phyloP scores from a whole-genome alignment of 495 filamentous ascomycete species.

The Umbilicaria muhlenbergii region DNA sequence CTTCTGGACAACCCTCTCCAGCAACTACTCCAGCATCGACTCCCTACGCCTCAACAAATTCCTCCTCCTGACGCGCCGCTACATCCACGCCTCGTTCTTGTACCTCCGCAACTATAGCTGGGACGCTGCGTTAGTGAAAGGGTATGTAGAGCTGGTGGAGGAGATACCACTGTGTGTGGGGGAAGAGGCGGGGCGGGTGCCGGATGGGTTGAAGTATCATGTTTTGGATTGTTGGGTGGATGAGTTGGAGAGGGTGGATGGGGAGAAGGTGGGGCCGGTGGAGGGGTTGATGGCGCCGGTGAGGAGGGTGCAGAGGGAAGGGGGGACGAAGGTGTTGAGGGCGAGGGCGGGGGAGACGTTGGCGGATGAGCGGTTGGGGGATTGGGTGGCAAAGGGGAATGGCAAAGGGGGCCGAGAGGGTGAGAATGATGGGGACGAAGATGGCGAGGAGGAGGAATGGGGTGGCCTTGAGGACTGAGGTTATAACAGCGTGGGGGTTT shows the following conservation, averaged over 20 bases:
- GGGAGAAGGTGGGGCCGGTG: constrained; percentile 26
- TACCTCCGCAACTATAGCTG: constrained; percentile 16
- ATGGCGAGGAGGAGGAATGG: constrained; percentile 41
- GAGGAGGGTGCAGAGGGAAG: constrained; percentile 36
- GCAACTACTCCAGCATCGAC: constrained; percentile 74
- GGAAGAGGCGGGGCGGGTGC: constrained; percentile 34
- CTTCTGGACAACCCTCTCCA: constrained; percentile 81
- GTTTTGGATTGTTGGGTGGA: constrained; percentile 84
- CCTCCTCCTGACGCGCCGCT: constrained; percentile 64
- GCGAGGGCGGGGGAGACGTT: constrained; percentile 54
- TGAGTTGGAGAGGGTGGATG: constrained; percentile 55
- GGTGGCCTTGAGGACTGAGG: constrained; percentile 51
- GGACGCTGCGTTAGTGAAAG: constrained; percentile 16
- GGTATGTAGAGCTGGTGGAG: constrained; percentile 18
- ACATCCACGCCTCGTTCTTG: constrained; percentile 43
- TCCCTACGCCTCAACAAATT: constrained; percentile 87
- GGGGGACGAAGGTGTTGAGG: constrained; percentile 56
- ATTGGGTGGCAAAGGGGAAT: constrained; percentile 32
- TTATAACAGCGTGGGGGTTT: background rate
- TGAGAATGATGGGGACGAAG: constrained; percentile 18
- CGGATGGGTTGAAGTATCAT: constrained; percentile 76
- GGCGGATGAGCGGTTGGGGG: constrained; percentile 54
- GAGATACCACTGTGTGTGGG: constrained; percentile 20
- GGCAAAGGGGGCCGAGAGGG: constrained; percentile 10
- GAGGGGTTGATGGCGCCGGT: constrained; percentile 23